Conservation (phyloP, 2,329 filamentous ascomycete genomes). For the Tolypocladium album region DNA sequence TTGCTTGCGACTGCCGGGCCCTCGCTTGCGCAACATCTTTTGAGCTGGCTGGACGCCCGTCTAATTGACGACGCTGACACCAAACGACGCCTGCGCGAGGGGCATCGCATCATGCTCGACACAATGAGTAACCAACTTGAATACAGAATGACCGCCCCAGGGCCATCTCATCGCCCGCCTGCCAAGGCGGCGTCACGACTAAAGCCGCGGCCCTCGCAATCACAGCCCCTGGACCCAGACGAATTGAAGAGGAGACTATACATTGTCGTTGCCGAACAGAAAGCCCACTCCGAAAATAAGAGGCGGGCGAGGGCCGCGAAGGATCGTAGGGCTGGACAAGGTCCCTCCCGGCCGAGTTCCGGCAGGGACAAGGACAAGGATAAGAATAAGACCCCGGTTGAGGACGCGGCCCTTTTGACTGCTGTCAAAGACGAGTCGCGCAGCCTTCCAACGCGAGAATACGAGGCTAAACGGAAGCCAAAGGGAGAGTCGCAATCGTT, state of each 20-base stretch:
- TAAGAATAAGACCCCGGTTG: background rate
- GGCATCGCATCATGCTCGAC: conserved; percentile 3
- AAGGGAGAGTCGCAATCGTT: background rate
- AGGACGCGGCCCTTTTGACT: background rate
- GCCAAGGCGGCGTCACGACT: background rate
- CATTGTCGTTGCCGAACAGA: conserved; percentile 39
- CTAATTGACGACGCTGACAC: background rate
- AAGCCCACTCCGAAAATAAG: conserved; percentile 25
- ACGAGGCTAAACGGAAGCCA: background rate
- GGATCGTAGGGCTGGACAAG: conserved; percentile 5
- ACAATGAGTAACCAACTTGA: conserved; percentile 3
- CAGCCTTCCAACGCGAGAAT: background rate
- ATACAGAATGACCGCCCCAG: conserved; percentile 1
- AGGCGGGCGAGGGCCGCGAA: conserved; percentile 16
- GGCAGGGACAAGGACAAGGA: background rate
- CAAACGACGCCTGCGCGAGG: background rate
- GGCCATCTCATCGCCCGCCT: background rate
- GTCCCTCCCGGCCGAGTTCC: background rate
- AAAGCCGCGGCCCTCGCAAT: conserved; percentile 10
- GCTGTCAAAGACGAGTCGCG: conserved; percentile 2
- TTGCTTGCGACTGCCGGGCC: background rate
- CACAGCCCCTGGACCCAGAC: conserved; percentile 37
- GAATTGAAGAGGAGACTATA: conserved; percentile 43
- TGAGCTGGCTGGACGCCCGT: background rate
- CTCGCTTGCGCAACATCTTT: background rate